phyloP scores from a whole-genome alignment of 345 rosid genomes.

The Erucastrum elatum region DNA sequence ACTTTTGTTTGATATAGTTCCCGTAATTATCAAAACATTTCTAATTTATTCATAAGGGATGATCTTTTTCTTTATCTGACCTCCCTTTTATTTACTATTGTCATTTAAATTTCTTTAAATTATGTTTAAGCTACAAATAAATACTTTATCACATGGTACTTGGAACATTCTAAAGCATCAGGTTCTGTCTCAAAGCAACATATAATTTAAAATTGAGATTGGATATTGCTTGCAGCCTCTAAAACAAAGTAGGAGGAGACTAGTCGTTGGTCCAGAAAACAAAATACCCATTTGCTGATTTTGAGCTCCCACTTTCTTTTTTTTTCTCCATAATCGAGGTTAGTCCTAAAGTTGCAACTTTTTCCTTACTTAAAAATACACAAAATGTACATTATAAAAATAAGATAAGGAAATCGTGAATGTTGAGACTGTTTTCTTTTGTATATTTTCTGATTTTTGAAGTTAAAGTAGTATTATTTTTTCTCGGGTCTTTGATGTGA shows the following conservation, averaged over 20 bases:
- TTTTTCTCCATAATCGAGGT: constrained; percentile 42
- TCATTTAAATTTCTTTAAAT: constrained; percentile 11
- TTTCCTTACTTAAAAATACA: constrained; percentile 37
- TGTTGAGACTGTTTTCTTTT: neutral
- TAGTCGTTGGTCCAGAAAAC: constrained; percentile 44
- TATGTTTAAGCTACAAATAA: neutral
- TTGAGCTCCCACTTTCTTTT: constrained; percentile 32
- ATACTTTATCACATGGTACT: constrained; percentile 27
- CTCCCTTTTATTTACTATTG: constrained; percentile 37
- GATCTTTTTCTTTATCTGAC: constrained; percentile 40
- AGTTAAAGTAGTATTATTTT: constrained; percentile 20
- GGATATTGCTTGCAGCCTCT: constrained; percentile 33
- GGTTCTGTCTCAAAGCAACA: constrained; percentile 39
- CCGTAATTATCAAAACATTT: constrained; percentile 6
- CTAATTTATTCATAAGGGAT: constrained; percentile 18
- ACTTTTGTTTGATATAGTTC: constrained; percentile 12
- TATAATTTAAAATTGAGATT: constrained; percentile 34
- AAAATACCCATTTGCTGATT: constrained; percentile 39
- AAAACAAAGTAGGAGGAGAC: constrained; percentile 36
- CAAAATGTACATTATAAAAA: constrained; percentile 26
- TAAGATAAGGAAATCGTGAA: constrained; percentile 29
- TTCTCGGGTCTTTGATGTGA: constrained; percentile 22
- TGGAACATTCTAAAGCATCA: constrained; percentile 43
- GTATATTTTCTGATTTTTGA: constrained; percentile 1
- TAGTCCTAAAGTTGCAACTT: constrained; percentile 43